Conservation (phyloP, 2,329 filamentous ascomycete genomes). For the Ascocoryne sarcoides region DNA sequence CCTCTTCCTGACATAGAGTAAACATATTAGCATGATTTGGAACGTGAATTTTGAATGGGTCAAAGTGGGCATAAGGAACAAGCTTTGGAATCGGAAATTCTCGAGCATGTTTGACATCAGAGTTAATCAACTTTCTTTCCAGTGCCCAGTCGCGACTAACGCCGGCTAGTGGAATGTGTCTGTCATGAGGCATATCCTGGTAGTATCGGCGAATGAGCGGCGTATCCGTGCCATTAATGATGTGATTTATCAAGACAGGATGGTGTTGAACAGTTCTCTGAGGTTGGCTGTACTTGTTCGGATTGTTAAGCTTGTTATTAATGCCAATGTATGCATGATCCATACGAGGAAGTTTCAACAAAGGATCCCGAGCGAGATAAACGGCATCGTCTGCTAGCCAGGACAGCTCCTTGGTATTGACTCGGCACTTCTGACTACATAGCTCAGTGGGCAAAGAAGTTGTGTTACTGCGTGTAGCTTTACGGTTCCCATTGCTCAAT, state of each 20-base stretch:
- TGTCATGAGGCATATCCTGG: slow-evolving; percentile 9
- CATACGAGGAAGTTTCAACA: slow-evolving; percentile 12
- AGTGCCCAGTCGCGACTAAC: slow-evolving; percentile 7
- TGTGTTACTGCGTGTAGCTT: too few species aligned
- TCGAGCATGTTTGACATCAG: too few species aligned
- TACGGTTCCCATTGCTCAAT: too few species aligned
- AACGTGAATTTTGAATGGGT: too few species aligned
- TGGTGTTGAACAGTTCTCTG: slow-evolving; percentile 7
- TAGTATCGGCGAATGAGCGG: slow-evolving; percentile 12
- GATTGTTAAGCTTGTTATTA: slow-evolving; percentile 13
- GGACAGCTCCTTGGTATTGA: background rate
- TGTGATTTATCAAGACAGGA: slow-evolving; percentile 17
- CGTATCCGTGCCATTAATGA: slow-evolving; percentile 18
- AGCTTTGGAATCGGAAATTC: too few species aligned
- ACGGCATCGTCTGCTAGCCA: slow-evolving; percentile 5
- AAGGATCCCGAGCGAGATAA: slow-evolving; percentile 12
- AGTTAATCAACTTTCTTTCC: background rate
- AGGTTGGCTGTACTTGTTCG: slow-evolving; percentile 8
- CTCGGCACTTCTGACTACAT: too few species aligned
- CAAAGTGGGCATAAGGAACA: too few species aligned
- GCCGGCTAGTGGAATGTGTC: slow-evolving; percentile 18
- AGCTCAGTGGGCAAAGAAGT: too few species aligned
- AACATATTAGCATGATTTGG: background rate
- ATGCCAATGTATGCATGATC: slow-evolving; percentile 13
- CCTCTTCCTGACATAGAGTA: slow-evolving; percentile 66